Base-by-base conservation (phyloP, 495 filamentous ascomycete genomes). In the Chaetomium tenue region DNA sequence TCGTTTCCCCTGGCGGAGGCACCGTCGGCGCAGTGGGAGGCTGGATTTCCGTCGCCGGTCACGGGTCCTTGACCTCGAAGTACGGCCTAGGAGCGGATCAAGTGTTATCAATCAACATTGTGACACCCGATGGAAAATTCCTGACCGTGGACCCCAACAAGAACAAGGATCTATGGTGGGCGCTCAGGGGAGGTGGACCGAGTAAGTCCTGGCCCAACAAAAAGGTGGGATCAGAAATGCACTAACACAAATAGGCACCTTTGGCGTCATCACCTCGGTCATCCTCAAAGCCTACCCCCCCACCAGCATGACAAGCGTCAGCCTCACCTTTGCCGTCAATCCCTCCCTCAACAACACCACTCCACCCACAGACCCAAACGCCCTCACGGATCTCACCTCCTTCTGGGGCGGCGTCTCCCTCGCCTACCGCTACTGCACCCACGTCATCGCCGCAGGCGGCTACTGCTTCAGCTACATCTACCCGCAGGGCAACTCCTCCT, bases 81-180 rank as follows among this genome's bases (percentile, higher is more conserved):
- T 78, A 78, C 56, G 55, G 55, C 0, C 64, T 87, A 30, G 81
- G 75, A 0, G 76, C 81, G 1, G 83, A 88, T 57, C 80, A 86
- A 47, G 76, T 79, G 9, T 68, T 83, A 2, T 77, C 81, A 12
- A 74, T 79, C n/a, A 78, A 81, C 44, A 79, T 89, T 30, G 85
- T 89, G 8, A 80, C 83, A 5, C 77, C 85, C 3, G 78, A 84
- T 40, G 86, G 86, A 7, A 66, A 72, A 16, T 80, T 84, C 42
- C 72, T 86, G 15, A 87, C 81, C 0, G 83, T 82, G 3, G 80
- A 79, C 48, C 70, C 78, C 15, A 61, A 74, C 7, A 75, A 74
- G 23, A 77, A 88, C 56, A 68, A 77, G 0, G 87, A 88, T 30
- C 72, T 89, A 11, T 89, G 86, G 76, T 89, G 78, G 79, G 87